These are phyloP conservation scores for Pythium brachiatum DNA, from an alignment of 352 stramenopile species.

Conservation along the genomic window DNA sequence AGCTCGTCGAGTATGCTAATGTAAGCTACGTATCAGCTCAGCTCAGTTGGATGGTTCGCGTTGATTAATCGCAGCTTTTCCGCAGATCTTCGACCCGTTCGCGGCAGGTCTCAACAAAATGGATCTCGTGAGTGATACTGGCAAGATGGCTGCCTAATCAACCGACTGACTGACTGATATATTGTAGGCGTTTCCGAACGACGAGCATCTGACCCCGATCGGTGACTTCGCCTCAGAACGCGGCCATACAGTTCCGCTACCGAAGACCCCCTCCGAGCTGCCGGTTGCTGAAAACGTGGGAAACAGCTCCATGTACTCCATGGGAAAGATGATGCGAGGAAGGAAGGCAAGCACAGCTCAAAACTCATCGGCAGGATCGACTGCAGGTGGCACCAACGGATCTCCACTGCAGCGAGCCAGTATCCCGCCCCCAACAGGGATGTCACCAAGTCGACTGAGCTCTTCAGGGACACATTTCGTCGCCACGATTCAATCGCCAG, in stretches of 20 bases:
- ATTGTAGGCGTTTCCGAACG: conserved; percentile 69
- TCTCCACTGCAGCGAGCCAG: conserved; percentile 24
- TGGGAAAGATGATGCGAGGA: conserved; percentile 66
- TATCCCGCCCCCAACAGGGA: conserved; percentile 9
- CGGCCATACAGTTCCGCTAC: conserved; percentile 66
- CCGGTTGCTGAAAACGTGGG: conserved; percentile 41
- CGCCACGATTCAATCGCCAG: conserved; percentile 8
- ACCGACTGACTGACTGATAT: background rate
- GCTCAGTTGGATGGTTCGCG: background rate
- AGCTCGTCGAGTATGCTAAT: conserved; percentile 59
- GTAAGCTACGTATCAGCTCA: conserved; percentile 24
- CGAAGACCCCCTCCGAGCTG: conserved; percentile 54
- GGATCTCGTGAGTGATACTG: conserved; percentile 41
- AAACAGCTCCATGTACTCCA: conserved; percentile 54
- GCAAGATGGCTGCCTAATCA: background rate
- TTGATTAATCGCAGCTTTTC: background rate
- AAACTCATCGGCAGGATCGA: conserved; percentile 18
- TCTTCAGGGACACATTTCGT: conserved; percentile 27
- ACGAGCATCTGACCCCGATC: conserved; percentile 80
- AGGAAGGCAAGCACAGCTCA: conserved; percentile 47
- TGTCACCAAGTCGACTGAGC: conserved; percentile 29
- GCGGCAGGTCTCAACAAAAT: conserved; percentile 67
- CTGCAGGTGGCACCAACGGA: conserved; percentile 14
- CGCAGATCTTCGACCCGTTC: conserved; percentile 79
- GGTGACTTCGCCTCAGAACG: conserved; percentile 65